Evolutionary conservation across 2,329 filamentous ascomycete genomes (phyloP).

Genomic region (Apiospora hydei): DNA sequence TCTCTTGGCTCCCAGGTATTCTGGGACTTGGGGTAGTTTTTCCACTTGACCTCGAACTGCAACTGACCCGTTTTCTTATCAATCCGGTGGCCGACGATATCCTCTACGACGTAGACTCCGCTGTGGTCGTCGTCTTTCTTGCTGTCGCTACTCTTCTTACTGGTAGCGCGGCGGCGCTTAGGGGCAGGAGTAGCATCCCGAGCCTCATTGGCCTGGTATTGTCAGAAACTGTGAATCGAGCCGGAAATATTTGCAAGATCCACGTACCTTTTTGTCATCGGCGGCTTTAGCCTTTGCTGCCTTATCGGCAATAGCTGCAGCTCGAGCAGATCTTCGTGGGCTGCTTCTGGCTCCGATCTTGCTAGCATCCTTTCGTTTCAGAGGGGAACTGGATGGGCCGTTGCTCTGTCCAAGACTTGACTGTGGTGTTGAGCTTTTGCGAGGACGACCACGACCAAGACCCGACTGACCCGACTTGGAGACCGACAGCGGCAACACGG

Average conservation of each 20-base stretch:
- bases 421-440: neutral
- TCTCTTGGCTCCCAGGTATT: constrained; percentile 63
- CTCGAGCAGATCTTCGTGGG: constrained; percentile 19
- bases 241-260: neutral
- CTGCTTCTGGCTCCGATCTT: neutral
- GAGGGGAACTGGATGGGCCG: neutral
- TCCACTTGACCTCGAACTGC: constrained; percentile 62
- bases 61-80: constrained; percentile 43
- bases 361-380: neutral
- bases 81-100: constrained; percentile 50
- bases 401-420: neutral
- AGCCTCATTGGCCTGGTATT: neutral
- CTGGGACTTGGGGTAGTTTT: constrained; percentile 50
- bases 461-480: neutral
- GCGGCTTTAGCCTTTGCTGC: neutral
- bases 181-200: neutral
- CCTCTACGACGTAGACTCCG: constrained; percentile 55
- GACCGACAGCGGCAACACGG: no score
- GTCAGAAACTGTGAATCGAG: neutral
- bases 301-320: constrained; percentile 8
- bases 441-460: neutral
- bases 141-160: neutral
- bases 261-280: constrained; percentile 1
- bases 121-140: constrained; percentile 11
- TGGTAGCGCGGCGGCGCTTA: neutral